Conservation (phyloP, 2,329 filamentous ascomycete genomes). For the Colletotrichum brevisporum region DNA sequence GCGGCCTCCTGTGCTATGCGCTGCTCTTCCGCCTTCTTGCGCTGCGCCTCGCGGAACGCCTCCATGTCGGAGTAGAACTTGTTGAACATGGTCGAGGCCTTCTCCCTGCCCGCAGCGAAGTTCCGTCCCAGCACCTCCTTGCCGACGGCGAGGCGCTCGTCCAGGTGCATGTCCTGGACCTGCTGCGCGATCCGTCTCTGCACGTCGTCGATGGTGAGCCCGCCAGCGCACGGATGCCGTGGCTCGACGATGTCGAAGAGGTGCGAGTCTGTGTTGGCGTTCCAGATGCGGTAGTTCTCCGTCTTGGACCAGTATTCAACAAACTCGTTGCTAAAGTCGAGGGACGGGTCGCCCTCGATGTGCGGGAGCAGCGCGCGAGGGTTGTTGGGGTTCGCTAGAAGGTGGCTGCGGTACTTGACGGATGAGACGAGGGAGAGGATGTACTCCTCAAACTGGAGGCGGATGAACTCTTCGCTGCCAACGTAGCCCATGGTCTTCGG, state of each 20-base stretch:
- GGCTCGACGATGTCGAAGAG: constrained; percentile 96
- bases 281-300: constrained; percentile 93
- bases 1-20: constrained; percentile 48
- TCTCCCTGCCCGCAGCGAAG: constrained; percentile 88
- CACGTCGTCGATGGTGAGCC: constrained; percentile 93
- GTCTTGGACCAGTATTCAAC: constrained; percentile 89
- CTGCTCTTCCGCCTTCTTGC: constrained; percentile 57
- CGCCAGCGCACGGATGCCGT: constrained; percentile 92
- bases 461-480: constrained; percentile 97
- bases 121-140: constrained; percentile 90
- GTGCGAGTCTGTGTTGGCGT: constrained; percentile 83
- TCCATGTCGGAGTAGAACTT: constrained; percentile 94
- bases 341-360: constrained; percentile 85
- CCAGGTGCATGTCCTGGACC: constrained; percentile 92
- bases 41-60: constrained; percentile 62
- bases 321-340: constrained; percentile 88
- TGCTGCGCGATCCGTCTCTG: constrained; percentile 91
- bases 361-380: constrained; percentile 74
- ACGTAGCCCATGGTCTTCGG: constrained; percentile 97
- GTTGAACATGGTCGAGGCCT: constrained; percentile 88
- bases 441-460: constrained; percentile 97
- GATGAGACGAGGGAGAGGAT: constrained; percentile 88
- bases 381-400: constrained; percentile 66
- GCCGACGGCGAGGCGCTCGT: constrained; percentile 88
- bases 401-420: constrained; percentile 88